Evolutionary conservation across 345 rosid genomes (phyloP), one percentile per base, ranked within the genome.

Genomic region (Carallia pectinifolia): DNA sequence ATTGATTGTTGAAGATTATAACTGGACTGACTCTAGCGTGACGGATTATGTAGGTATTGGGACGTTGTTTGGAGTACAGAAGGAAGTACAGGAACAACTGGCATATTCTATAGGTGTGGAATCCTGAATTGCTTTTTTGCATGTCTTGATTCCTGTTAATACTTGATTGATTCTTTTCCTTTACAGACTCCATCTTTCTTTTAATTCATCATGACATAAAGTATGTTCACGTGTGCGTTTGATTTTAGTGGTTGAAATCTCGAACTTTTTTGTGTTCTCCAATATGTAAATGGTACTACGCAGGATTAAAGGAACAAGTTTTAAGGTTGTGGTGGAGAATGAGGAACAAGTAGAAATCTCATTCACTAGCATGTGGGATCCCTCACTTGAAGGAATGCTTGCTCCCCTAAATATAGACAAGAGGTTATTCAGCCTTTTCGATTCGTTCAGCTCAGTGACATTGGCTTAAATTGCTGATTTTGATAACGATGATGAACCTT

Each of bases 11-110:
- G 50, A 15, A 44, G 17, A 44, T 44, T 13, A 44, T 10, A 44
- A 44, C 50, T 10, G 4, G 16, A 44, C 13, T 44, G 50, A 44
- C 50, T 44, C 13, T 44, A 4, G 5, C 16, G 2, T 44, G 50
- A 44, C 13, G 50, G 50, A 44, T 4, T 16, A 12, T 71, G 55
- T 19, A 76, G 80, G 69, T 76, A 67, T 36, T 76, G 80, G 80
- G 80, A 76, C 53, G 73, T 76, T 55, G 80, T 76, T 18, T 76
- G 80, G 80, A 76, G 76, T 40, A 29, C 58, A 47, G 68, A 55
- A 67, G 76, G 76, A 48, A 71, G 69, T n/a, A 66, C 80, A 44
- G 80, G 80, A n/a, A 76, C 80, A 33, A 76, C 75, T 6, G 80
- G 80, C 62, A 76, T 56, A 4, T 68, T 31, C 38, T 40, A 71